These are phyloP conservation scores for Thelonectria olida DNA, from an alignment of 2,329 filamentous ascomycete species.

Conservation along the genomic window DNA sequence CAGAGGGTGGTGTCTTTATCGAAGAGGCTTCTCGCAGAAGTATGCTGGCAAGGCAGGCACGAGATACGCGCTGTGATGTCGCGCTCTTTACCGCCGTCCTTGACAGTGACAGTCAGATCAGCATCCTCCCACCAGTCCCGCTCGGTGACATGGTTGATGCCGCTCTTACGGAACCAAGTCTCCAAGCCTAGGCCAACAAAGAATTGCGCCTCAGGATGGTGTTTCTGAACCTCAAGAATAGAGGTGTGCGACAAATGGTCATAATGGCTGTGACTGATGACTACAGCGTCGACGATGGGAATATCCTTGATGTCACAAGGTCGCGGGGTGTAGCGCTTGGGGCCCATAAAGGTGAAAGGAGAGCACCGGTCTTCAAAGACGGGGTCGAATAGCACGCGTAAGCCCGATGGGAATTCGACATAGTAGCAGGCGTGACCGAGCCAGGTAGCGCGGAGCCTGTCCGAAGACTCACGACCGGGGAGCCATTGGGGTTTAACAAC, in stretches of 20 bases:
- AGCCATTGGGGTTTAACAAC: constrained; percentile 76
- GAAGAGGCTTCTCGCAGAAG: constrained; percentile 71
- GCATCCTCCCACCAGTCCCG: constrained; percentile 95
- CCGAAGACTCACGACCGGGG: constrained; percentile 62
- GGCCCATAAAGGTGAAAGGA: constrained; percentile 74
- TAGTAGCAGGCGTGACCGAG: constrained; percentile 95
- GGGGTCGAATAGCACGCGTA: constrained; percentile 92
- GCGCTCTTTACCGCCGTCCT: constrained; percentile 42
- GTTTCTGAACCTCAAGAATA: constrained; percentile 73
- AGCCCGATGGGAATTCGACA: constrained; percentile 85
- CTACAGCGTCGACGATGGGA: constrained; percentile 77
- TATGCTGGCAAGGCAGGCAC: constrained; percentile 88
- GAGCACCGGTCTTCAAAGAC: constrained; percentile 91
- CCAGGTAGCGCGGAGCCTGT: constrained; percentile 85
- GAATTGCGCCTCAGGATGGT: constrained; percentile 83
- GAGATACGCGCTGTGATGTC: constrained; percentile 75
- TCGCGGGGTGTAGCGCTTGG: constrained; percentile 80
- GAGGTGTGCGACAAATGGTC: constrained; percentile 87
- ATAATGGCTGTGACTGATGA: constrained; percentile 93
- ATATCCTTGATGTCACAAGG: constrained; percentile 83
- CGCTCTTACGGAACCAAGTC: constrained; percentile 78
- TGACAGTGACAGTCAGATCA: constrained; percentile 68
- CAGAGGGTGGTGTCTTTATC: constrained; percentile 84
- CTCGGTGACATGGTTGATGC: constrained; percentile 82
- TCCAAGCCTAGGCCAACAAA: constrained; percentile 87